phyloP scores from a whole-genome alignment of 352 stramenopile genomes.

The Albugo candida region DNA sequence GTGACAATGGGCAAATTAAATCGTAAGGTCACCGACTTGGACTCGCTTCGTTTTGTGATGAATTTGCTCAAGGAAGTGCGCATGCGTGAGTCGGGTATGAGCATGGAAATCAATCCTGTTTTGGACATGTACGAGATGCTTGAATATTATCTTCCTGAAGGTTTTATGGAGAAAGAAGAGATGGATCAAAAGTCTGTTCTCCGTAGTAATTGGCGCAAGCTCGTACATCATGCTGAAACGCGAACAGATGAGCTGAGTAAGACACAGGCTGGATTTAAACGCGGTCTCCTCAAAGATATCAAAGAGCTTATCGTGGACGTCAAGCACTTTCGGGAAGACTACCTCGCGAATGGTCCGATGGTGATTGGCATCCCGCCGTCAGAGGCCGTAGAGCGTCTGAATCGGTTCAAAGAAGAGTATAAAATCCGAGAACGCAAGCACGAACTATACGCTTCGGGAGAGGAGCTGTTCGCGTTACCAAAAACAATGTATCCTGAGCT shows the following conservation, averaged over 20 bases:
- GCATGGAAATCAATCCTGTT: constrained; percentile 96
- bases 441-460: constrained; percentile 90
- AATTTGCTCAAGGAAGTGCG: constrained; percentile 93
- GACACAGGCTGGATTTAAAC: constrained; percentile 92
- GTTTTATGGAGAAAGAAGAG: constrained; percentile 98
- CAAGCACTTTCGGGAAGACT: constrained; percentile 90
- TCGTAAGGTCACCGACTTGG: constrained; percentile 89
- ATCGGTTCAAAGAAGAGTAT: constrained; percentile 95
- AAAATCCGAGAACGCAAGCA: constrained; percentile 96
- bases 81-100: constrained; percentile 93
- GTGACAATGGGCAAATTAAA: constrained; percentile 85
- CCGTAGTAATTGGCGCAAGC: constrained; percentile 91
- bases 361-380: constrained; percentile 92
- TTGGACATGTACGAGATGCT: constrained; percentile 98
- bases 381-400: constrained; percentile 92
- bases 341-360: constrained; percentile 92
- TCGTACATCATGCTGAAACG: constrained; percentile 87
- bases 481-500: constrained; percentile 93
- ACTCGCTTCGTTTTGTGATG: constrained; percentile 96
- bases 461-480: constrained; percentile 93
- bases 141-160: constrained; percentile 82
- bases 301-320: constrained; percentile 94
- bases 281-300: constrained; percentile 89
- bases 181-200: constrained; percentile 98
- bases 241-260: constrained; percentile 91